Conservation (phyloP, 225 moss, liverwort and hornwort genomes). For the Bryum argenteum region DNA sequence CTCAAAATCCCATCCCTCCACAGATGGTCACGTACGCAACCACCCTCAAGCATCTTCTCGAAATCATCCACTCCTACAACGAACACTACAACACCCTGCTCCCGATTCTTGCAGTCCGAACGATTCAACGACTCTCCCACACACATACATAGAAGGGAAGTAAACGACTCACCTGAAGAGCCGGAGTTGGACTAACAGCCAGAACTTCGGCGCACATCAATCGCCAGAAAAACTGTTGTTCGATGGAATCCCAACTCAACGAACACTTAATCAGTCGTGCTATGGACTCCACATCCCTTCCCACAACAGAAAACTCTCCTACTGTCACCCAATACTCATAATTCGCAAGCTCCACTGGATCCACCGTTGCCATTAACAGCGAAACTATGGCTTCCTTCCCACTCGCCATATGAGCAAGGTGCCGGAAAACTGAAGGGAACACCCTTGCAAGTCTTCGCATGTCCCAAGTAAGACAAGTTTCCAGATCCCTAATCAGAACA, state of each 20-base stretch:
- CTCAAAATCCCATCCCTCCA: neutral
- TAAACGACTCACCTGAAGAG: slow-evolving; percentile 38
- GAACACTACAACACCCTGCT: too few species aligned
- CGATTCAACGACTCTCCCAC: too few species aligned
- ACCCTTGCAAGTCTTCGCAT: slow-evolving; percentile 67
- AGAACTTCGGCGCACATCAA: slow-evolving; percentile 81
- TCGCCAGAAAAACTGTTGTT: slow-evolving; percentile 95
- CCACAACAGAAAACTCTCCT: slow-evolving; percentile 83
- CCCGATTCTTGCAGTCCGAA: too few species aligned
- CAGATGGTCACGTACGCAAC: neutral
- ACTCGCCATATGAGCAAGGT: slow-evolving; percentile 71
- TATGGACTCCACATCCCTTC: slow-evolving; percentile 67
- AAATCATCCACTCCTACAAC: too few species aligned
- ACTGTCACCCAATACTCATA: slow-evolving; percentile 83
- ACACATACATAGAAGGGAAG: neutral
- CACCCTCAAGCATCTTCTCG: too few species aligned
- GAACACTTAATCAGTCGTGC: slow-evolving; percentile 62
- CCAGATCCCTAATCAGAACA: slow-evolving; percentile 70
- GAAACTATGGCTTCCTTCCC: slow-evolving; percentile 72
- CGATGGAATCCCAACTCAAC: slow-evolving; percentile 86
- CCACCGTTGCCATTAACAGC: slow-evolving; percentile 68
- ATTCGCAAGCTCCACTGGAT: slow-evolving; percentile 77
- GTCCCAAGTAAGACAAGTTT: slow-evolving; percentile 88
- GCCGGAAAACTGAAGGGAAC: slow-evolving; percentile 84
- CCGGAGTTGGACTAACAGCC: slow-evolving; percentile 45